Base-by-base conservation (phyloP, 176 grass and related monocot species). In the Coix lacrymajobi region DNA sequence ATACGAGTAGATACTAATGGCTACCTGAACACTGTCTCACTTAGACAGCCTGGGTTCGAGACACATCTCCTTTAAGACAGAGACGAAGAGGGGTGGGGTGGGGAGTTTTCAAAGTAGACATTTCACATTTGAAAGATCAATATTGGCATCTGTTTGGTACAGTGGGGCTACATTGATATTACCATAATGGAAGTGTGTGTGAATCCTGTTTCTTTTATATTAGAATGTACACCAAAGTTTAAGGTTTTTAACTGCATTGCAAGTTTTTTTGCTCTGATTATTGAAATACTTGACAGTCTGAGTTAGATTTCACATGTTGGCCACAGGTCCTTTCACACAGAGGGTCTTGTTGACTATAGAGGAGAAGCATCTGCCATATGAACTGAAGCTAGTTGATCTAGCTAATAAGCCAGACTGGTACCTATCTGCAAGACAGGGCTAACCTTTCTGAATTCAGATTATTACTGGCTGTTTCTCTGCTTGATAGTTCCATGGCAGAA, bases 381-480 rank as follows among this genome's bases (percentile, higher is more conserved):
- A 93, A 24, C 49, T 95, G 66, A 93, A 95, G 61, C 87, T 91
- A 17, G 85, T 95, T 46, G 87, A 98, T 85, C 58, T 98, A 13
- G 70, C 84, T 82, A 93, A 95, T 71, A 98, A 98, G 73, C 96
- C 92, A 10, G 92, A 98, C 56, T 98, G 96, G 92, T 95, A 94
- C 22, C 43, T 66, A 73, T 74, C 36, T 79, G 28, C 15, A 57
- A 79, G 20, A 52, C 26, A 56, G 48, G 54, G 73, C 32, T 40
- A 26, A 54, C 74, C 62, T 75, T 62, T 90, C 61, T 24, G 36
- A 70, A 46, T 74, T 76, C 9, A 46, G 51, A 30, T 80, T 66
- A 71, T 67, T 29, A 40, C 31, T 60, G 46, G 3, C 11, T 73
- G 22, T 82, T 79, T 16, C 14, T 66, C 49, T 46, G 36, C 7